Evolutionary conservation across 495 filamentous ascomycete species (phyloP).

Genomic region (Physcia stellaris): DNA sequence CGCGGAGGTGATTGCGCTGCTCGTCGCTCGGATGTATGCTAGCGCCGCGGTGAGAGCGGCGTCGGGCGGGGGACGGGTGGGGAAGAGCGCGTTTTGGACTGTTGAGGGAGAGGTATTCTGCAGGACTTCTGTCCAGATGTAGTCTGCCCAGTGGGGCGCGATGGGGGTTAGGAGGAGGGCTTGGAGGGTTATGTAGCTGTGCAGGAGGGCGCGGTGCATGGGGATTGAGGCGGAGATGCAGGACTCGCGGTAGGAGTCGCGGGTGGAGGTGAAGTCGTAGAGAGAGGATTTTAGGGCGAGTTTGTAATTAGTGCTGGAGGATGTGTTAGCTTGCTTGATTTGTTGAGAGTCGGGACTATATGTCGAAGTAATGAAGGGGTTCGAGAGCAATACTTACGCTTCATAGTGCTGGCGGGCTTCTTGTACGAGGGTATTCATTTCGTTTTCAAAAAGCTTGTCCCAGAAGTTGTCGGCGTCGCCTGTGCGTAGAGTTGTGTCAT

Average conservation of each 20-base stretch:
- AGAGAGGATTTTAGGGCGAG: constrained; percentile 78
- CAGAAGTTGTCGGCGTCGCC: constrained; percentile 65
- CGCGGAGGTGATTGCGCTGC: constrained; percentile 70
- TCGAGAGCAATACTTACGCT: constrained; percentile 33
- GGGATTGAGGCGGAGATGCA: constrained; percentile 56
- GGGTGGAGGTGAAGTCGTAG: constrained; percentile 76
- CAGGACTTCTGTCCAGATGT: constrained; percentile 84
- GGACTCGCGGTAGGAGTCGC: constrained; percentile 83
- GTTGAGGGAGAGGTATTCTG: constrained; percentile 39
- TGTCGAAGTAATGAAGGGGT: no score
- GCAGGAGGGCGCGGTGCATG: constrained; percentile 67
- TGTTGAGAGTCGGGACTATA: no score
- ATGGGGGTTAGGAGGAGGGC: constrained; percentile 64
- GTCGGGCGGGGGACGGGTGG: constrained; percentile 46
- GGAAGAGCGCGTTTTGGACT: constrained; percentile 71
- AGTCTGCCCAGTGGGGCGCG: constrained; percentile 89
- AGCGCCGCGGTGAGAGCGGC: constrained; percentile 56
- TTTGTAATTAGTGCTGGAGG: constrained; percentile 61
- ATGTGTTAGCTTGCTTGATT: constrained; percentile 22
- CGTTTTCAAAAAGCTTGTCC: constrained; percentile 85
- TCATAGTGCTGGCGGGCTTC: constrained; percentile 68
- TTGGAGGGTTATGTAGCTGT: constrained; percentile 77
- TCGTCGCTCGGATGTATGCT: constrained; percentile 64
- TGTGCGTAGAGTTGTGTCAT: constrained; percentile 57
- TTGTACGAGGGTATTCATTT: constrained; percentile 70